Conservation (phyloP, 2,329 filamentous ascomycete species). For the Venturia carpophila region DNA sequence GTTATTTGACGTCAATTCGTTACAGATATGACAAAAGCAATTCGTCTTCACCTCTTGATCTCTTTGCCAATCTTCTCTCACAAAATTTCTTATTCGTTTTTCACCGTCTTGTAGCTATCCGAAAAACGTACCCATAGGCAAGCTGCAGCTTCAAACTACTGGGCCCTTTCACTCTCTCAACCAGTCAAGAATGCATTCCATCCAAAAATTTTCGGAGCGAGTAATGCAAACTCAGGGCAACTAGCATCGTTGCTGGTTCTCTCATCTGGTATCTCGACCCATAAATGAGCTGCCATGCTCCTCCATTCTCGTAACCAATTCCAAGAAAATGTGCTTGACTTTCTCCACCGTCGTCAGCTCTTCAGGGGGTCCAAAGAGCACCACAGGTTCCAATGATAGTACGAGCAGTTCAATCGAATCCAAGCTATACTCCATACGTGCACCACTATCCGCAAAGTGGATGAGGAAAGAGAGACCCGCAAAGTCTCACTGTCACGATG, state of each 20-base stretch:
- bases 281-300: not conserved
- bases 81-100: not conserved
- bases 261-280: not conserved
- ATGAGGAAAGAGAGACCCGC: not conserved
- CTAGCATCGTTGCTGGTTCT: not conserved
- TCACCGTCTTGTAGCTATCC: not conserved
- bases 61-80: constrained; percentile 1
- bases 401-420: not conserved
- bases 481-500: not conserved
- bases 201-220: not conserved
- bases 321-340: constrained; percentile 5
- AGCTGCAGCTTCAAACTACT: not conserved
- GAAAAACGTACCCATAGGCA: not conserved
- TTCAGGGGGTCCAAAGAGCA: not conserved
- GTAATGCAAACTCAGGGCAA: not conserved
- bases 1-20: too few relatives aligned
- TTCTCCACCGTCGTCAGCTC: not conserved
- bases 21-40: too few relatives aligned
- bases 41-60: not conserved
- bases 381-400: not conserved
- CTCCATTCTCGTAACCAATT: not conserved
- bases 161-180: not conserved
- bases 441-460: not conserved
- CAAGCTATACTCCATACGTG: not conserved
- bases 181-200: not conserved